Base-by-base conservation (phyloP, 345 rosid species). In the Rhizophora mangle region DNA sequence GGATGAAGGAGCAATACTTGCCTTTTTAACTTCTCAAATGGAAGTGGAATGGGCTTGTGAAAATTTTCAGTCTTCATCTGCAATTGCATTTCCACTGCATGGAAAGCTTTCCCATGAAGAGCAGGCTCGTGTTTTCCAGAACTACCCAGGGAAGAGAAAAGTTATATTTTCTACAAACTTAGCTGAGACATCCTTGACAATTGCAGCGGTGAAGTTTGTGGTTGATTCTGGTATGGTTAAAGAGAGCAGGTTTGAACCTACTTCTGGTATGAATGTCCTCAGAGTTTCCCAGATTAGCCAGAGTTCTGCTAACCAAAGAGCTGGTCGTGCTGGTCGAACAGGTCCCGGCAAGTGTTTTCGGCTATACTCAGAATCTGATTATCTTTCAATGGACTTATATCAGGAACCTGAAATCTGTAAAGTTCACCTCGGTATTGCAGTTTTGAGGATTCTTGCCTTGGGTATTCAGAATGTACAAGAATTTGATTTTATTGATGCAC, bases 281-380 rank as follows among this genome's bases (percentile, higher is more conserved):
- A 85, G 75, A 74, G 91, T 94, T 54, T 76, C 95, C 75, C 63
- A 74, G 76, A 76, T 87, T 64, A 88, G 96, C 80, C 83, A 87
- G 80, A 89, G 98, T 78, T 94, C 96, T 67, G 97, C 97, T 58
- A 81, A 75, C 47, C 97, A 94, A 69, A 83, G 98, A 55, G 93
- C 96, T 81, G 98, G 97, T 74, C 98, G 97, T 81, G 98, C 98
- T 62, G 98, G 97, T 67, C 87, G 98, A 84, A 91, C 90, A 20
- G 95, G 84, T 74, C 89, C 95, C 22, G 98, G 98, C 60, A 82
- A 69, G 71, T 94, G 97, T 84, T 94, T 84, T 68, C 82, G 98
- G 71, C 88, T 94, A 49, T 94, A 91, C 74, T 67, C 91, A 2
- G 68, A 70, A 63, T 22, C 30, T 56, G 88, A 84, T 66, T 94